A percentile compares a stretch with the other conserved stretches of the same genome.
Evolutionary conservation across 106 monocot genomes (phyloP).

Genomic region (Apostasia shenzhenica): DNA sequence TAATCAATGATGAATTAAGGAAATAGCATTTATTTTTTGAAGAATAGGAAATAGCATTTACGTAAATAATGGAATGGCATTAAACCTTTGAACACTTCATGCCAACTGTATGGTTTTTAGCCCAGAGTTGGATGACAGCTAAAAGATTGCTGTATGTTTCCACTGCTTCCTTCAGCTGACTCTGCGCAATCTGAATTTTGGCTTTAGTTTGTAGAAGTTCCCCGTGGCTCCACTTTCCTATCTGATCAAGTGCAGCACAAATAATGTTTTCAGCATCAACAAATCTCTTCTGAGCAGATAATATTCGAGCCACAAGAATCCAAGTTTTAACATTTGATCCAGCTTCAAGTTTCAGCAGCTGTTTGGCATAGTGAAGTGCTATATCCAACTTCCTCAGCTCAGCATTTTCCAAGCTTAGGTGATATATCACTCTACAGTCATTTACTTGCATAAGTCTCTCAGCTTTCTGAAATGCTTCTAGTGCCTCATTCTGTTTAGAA

Average conservation of each 20-base stretch:
- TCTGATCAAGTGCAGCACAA: slow-evolving; percentile 75
- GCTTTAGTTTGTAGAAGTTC: slow-evolving; percentile 68
- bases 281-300: slow-evolving; percentile 69
- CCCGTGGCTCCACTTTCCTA: slow-evolving; percentile 65
- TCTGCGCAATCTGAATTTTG: slow-evolving; percentile 65
- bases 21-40: too few species aligned
- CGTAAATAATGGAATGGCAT: not conserved
- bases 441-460: slow-evolving; percentile 32
- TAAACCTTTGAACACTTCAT: slow-evolving; percentile 43
- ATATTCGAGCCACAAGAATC: slow-evolving; percentile 80
- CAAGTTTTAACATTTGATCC: slow-evolving; percentile 64
- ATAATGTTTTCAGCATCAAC: slow-evolving; percentile 62
- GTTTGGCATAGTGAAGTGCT: slow-evolving; percentile 65
- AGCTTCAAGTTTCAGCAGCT: slow-evolving; percentile 55
- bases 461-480: slow-evolving; percentile 52
- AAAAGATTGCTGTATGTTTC: slow-evolving; percentile 74
- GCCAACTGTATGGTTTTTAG: slow-evolving; percentile 43
- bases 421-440: slow-evolving; percentile 45
- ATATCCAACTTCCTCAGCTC: slow-evolving; percentile 77
- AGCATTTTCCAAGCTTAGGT: slow-evolving; percentile 75
- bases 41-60: not conserved
- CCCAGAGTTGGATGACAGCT: slow-evolving; percentile 54
- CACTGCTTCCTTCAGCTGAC: slow-evolving; percentile 50
- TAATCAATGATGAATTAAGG: too few species aligned
- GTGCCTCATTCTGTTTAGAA: slow-evolving; percentile 58